Evolutionary conservation across 2,329 filamentous ascomycete genomes (phyloP).

Genomic region (Colletotrichum sp.): DNA sequence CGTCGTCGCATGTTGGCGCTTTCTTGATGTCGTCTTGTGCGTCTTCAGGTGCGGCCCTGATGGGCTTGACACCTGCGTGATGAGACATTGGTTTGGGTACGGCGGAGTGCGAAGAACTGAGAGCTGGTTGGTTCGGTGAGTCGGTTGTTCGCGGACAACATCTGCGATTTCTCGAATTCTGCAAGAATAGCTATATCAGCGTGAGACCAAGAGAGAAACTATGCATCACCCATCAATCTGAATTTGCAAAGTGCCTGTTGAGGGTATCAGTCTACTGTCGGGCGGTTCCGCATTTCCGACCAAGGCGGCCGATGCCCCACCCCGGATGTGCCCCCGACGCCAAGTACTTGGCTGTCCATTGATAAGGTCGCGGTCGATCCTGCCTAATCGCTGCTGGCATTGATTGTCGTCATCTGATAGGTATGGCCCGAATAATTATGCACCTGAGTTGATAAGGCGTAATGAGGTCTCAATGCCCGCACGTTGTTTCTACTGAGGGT

Average conservation of each 20-base stretch:
- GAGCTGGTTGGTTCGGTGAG: not conserved
- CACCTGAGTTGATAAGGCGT: not conserved
- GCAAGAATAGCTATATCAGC: not conserved
- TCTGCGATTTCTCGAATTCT: not conserved
- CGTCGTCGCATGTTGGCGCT: not conserved
- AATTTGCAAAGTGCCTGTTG: not conserved
- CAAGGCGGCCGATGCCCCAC: not conserved
- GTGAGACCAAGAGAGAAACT: fast-evolving
- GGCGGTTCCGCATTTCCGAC: not conserved
- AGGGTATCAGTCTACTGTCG: not conserved
- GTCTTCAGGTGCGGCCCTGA: not conserved
- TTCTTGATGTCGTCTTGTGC: not conserved
- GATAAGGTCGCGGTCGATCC: not conserved
- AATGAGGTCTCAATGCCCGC: not conserved
- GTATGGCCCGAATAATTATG: not conserved
- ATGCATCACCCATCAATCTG: not conserved
- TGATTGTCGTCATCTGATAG: not conserved
- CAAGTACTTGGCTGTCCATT: not conserved
- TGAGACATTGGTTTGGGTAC: not conserved
- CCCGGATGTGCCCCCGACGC: not conserved
- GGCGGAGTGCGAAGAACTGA: not conserved
- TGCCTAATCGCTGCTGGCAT: not conserved
- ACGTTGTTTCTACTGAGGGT: not conserved
- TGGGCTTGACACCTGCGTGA: not conserved
- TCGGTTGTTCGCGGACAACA: not conserved